Conservation (phyloP, 495 filamentous ascomycete species). For the Xylaria intraflava region DNA sequence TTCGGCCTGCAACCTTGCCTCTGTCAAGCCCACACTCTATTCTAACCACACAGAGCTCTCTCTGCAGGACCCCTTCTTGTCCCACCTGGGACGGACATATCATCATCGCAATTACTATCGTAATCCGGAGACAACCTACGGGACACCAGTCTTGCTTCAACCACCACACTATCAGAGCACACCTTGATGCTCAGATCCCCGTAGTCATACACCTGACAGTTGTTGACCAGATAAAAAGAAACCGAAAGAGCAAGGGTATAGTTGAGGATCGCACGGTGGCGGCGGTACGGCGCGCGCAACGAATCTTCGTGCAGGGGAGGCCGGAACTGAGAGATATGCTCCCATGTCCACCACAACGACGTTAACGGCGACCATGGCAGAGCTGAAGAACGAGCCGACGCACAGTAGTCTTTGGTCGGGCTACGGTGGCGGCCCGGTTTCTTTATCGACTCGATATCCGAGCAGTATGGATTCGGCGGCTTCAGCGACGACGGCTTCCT, state of each 20-base stretch:
- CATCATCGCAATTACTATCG: conserved; percentile 1
- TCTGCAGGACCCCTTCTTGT: conserved; percentile 20
- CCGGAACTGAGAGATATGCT: conserved; percentile 31
- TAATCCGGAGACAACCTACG: background rate
- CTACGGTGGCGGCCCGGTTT: conserved; percentile 44
- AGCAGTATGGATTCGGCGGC: conserved; percentile 38
- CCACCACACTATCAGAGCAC: background rate
- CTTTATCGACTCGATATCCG: conserved; percentile 40
- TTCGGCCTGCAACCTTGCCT: conserved; percentile 39
- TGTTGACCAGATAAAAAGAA: background rate
- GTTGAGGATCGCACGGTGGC: conserved; percentile 13
- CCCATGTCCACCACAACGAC: conserved; percentile 50
- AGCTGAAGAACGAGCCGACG: conserved; percentile 46
- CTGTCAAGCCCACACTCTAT: conserved; percentile 33
- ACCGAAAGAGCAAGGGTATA: background rate
- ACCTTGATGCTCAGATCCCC: background rate
- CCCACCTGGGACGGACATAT: conserved; percentile 8
- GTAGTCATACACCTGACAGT: background rate
- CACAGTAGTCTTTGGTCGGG: conserved; percentile 46
- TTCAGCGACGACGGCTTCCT: conserved; percentile 30
- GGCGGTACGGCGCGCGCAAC: conserved; percentile 18
- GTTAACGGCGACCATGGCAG: conserved; percentile 50
- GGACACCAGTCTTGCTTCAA: background rate
- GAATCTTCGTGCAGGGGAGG: conserved; percentile 4
- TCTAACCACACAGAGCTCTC: conserved; percentile 32